phyloP scores from a whole-genome alignment of 306 rosid genomes.

The Castanea sativa region DNA sequence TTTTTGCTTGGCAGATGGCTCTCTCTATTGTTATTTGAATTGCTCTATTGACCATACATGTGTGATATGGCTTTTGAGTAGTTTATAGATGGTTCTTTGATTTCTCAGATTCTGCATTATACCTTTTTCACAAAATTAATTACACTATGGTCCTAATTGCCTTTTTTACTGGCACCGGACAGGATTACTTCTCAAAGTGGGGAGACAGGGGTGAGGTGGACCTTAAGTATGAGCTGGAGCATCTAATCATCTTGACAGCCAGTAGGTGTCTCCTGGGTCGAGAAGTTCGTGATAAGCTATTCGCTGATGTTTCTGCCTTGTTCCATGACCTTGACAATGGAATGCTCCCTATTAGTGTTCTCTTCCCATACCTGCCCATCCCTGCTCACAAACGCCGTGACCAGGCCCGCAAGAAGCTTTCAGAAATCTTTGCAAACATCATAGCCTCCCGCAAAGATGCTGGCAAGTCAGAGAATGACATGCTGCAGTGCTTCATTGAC shows the following conservation, averaged over 20 bases:
- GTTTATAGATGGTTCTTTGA: background rate
- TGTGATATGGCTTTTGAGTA: background rate
- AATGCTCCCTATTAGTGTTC: conserved; percentile 84
- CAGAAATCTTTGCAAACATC: conserved; percentile 67
- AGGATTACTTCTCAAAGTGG: conserved; percentile 99
- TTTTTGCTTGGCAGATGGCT: background rate
- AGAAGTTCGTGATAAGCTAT: conserved; percentile 94
- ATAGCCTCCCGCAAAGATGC: conserved; percentile 63
- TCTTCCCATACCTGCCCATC: conserved; percentile 88
- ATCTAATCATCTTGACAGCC: conserved; percentile 87
- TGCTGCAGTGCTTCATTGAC: conserved; percentile 92
- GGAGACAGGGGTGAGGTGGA: conserved; percentile 93
- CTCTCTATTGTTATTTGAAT: background rate
- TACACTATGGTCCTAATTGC: background rate
- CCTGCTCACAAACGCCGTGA: conserved; percentile 94
- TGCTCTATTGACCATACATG: background rate
- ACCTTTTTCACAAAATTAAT: background rate
- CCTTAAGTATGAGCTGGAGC: conserved; percentile 94
- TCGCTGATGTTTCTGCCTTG: conserved; percentile 87
- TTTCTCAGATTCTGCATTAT: background rate
- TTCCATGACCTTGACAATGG: conserved; percentile 96
- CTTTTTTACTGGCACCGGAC: conserved; percentile 10
- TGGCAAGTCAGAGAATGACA: conserved; percentile 69
- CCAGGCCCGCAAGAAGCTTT: conserved; percentile 74
- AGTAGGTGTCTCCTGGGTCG: conserved; percentile 92